Percentiles rank a stretch among this genome's conserved stretches.
These are phyloP conservation scores for Lactifluus piperatus DNA, from an alignment of 768 basidiomycete species.

Conservation along the genomic window DNA sequence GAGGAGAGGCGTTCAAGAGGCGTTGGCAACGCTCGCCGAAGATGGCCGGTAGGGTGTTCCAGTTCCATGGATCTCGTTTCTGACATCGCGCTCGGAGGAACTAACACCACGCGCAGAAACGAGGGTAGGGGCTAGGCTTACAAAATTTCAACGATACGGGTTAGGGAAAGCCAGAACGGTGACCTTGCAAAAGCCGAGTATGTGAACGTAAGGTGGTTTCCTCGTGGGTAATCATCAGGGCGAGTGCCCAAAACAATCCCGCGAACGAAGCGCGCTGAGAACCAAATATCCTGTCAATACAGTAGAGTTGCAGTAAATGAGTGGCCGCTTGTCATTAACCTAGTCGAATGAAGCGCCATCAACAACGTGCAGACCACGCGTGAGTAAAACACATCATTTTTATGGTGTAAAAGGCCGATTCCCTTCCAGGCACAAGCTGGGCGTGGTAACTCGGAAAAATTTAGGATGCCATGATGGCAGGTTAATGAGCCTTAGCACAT, in stretches of 20 bases:
- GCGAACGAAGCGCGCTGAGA: not conserved
- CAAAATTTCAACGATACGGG: not conserved
- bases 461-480: not conserved
- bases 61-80: not conserved
- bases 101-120: not conserved
- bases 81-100: not conserved
- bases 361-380: not conserved
- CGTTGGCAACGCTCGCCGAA: not conserved
- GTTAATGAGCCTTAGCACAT: not conserved
- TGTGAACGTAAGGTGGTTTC: slow-evolving; percentile 3
- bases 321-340: not conserved
- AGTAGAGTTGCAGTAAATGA: not conserved
- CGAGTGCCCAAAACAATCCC: not conserved
- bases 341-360: not conserved
- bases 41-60: not conserved
- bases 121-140: not conserved
- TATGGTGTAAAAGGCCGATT: not conserved
- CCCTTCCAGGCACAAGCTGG: slow-evolving; percentile 1
- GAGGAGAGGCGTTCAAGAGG: not conserved
- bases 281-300: not conserved
- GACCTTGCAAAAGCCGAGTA: slow-evolving; percentile 4
- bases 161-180: not conserved
- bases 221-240: not conserved
- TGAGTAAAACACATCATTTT: not conserved
- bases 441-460: not conserved